phyloP scores from a whole-genome alignment of 257 asterid species.

The Mentha longifolia region DNA sequence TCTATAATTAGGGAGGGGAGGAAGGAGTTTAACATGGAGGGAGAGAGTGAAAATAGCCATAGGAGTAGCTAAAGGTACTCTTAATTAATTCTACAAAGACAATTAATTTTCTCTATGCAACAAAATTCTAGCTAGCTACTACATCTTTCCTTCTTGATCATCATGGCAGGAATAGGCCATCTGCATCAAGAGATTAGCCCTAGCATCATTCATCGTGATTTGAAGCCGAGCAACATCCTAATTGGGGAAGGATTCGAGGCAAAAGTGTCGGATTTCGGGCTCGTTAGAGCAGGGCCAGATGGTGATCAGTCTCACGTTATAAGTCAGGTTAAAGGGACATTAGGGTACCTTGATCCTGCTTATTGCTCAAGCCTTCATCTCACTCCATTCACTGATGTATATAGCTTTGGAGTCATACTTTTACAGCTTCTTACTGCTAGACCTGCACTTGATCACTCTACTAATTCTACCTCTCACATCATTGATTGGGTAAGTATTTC shows the following conservation, averaged over 20 bases:
- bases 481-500: slow-evolving; percentile 66
- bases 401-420: slow-evolving; percentile 79
- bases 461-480: slow-evolving; percentile 50
- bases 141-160: neutral
- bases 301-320: slow-evolving; percentile 81
- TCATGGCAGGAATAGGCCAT: slow-evolving; percentile 63
- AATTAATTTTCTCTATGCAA: slow-evolving; percentile 1
- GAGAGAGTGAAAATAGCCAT: slow-evolving; percentile 76
- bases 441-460: slow-evolving; percentile 55
- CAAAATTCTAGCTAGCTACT: neutral
- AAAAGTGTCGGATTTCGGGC: slow-evolving; percentile 79
- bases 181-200: slow-evolving; percentile 68
- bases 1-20: slow-evolving; percentile 54
- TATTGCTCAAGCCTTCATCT: slow-evolving; percentile 66
- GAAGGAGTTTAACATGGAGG: slow-evolving; percentile 73
- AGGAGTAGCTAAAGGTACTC: slow-evolving; percentile 78
- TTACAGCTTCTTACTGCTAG: slow-evolving; percentile 77
- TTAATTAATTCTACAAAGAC: neutral
- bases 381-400: slow-evolving; percentile 73
- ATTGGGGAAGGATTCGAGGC: slow-evolving; percentile 71
- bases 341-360: slow-evolving; percentile 87
- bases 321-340: slow-evolving; percentile 75
- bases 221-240: slow-evolving; percentile 77
- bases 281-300: slow-evolving; percentile 65
- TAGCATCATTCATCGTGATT: slow-evolving; percentile 73